Conservation (phyloP, 1,284 basidiomycete species). For the Malassezia globosa region DNA sequence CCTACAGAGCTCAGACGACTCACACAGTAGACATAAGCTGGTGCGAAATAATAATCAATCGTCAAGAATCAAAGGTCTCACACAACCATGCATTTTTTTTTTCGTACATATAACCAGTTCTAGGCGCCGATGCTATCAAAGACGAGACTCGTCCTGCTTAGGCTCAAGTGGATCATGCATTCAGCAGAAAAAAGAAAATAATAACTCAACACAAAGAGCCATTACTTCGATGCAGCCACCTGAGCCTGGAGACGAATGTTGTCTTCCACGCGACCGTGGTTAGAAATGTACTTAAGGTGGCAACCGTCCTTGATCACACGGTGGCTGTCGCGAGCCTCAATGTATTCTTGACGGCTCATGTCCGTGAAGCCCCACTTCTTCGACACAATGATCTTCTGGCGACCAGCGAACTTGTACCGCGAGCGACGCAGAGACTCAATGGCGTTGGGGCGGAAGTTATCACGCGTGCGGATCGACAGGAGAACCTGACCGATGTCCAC, state of each 20-base stretch:
- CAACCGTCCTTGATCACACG: slow-evolving; percentile 45
- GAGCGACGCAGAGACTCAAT: slow-evolving; percentile 77
- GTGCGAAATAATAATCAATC: too few relatives aligned
- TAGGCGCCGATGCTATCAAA: too few relatives aligned
- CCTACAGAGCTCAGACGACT: too few relatives aligned
- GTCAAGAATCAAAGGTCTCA: too few relatives aligned
- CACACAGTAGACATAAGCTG: too few relatives aligned
- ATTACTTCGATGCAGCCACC: slow-evolving; percentile 44
- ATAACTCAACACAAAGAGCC: too few relatives aligned
- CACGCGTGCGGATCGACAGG: slow-evolving; percentile 87
- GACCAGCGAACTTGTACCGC: slow-evolving; percentile 97
- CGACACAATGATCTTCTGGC: slow-evolving; percentile 90
- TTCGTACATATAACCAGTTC: too few relatives aligned
- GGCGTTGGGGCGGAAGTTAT: slow-evolving; percentile 73
- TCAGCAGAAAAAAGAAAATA: too few relatives aligned
- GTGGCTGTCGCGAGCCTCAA: slow-evolving; percentile 68
- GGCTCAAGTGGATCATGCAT: not conserved
- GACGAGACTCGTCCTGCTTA: too few relatives aligned
- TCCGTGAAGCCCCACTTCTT: slow-evolving; percentile 73
- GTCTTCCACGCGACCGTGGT: slow-evolving; percentile 39
- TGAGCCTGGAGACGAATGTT: slow-evolving; percentile 44
- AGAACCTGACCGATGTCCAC: slow-evolving; percentile 96
- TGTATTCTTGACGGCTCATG: slow-evolving; percentile 80
- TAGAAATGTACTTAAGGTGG: slow-evolving; percentile 46
- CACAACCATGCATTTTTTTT: too few relatives aligned